Conservation (phyloP, 2,329 filamentous ascomycete genomes). For the Aspergillus japonicus region DNA sequence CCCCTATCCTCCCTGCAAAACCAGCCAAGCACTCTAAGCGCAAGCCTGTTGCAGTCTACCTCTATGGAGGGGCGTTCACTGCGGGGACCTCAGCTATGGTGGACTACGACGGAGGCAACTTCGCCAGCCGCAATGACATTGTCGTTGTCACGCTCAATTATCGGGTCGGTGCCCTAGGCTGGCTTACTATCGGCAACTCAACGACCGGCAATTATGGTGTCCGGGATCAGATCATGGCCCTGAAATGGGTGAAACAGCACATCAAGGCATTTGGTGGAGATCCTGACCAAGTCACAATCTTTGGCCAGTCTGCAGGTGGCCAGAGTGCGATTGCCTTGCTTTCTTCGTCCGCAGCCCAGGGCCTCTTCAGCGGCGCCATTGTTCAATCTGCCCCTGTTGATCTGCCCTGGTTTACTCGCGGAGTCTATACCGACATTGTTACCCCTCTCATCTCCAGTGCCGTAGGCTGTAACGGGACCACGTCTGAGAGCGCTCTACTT, state of each 20-base stretch:
- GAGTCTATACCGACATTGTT: constrained; percentile 23
- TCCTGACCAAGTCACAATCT: constrained; percentile 33
- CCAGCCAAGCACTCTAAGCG: constrained; percentile 9
- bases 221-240: constrained; percentile 33
- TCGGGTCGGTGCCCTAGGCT: constrained; percentile 34
- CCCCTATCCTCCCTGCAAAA: constrained; percentile 27
- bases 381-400: constrained; percentile 28
- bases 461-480: constrained; percentile 23
- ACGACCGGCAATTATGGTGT: constrained; percentile 33
- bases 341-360: constrained; percentile 25
- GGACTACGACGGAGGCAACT: constrained; percentile 36
- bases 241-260: constrained; percentile 29
- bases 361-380: constrained; percentile 29
- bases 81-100: constrained; percentile 27
- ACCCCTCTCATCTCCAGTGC: constrained; percentile 21
- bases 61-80: constrained; percentile 35
- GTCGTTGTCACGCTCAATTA: constrained; percentile 39
- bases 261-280: constrained; percentile 31
- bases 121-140: constrained; percentile 38
- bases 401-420: constrained; percentile 28
- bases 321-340: constrained; percentile 50
- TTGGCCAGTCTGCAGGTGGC: constrained; percentile 42
- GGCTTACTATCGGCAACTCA: constrained; percentile 36
- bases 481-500: constrained; percentile 13
- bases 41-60: constrained; percentile 31